Conservation (phyloP, 495 filamentous ascomycete species). For the Geopyxis carbonaria region DNA sequence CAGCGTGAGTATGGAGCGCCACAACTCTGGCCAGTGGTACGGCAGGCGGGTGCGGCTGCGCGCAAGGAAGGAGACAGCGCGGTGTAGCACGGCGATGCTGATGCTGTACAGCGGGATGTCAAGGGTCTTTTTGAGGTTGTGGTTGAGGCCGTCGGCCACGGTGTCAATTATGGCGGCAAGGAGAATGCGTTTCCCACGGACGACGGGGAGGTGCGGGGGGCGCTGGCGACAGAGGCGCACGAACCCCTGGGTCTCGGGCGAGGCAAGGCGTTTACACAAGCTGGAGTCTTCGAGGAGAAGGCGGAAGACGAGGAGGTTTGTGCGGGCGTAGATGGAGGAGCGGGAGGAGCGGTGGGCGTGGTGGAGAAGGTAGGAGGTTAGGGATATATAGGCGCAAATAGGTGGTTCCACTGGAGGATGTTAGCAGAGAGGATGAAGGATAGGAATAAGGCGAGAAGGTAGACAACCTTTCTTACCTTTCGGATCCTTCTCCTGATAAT, state of each 20-base stretch:
- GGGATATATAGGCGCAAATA: conserved; percentile 65
- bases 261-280: conserved; percentile 70
- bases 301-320: conserved; percentile 68
- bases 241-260: conserved; percentile 53
- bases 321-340: conserved; percentile 60
- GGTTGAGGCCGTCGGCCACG: conserved; percentile 76
- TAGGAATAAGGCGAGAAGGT: conserved; percentile 22
- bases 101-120: conserved; percentile 64
- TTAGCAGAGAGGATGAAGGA: not conserved
- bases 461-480: conserved; percentile 46
- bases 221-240: conserved; percentile 82
- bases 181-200: conserved; percentile 50
- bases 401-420: conserved; percentile 38
- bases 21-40: conserved; percentile 94
- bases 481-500: conserved; percentile 35
- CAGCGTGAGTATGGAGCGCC: conserved; percentile 73
- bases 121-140: conserved; percentile 73
- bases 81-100: conserved; percentile 46
- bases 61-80: conserved; percentile 67
- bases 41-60: conserved; percentile 55
- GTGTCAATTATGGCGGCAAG: conserved; percentile 66
- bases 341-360: conserved; percentile 75
- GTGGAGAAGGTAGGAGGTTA: conserved; percentile 82
- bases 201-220: conserved; percentile 68
- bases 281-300: conserved; percentile 75